Conservation (phyloP, 176 grass and related monocot genomes). For the Bothriochloa decipiens region DNA sequence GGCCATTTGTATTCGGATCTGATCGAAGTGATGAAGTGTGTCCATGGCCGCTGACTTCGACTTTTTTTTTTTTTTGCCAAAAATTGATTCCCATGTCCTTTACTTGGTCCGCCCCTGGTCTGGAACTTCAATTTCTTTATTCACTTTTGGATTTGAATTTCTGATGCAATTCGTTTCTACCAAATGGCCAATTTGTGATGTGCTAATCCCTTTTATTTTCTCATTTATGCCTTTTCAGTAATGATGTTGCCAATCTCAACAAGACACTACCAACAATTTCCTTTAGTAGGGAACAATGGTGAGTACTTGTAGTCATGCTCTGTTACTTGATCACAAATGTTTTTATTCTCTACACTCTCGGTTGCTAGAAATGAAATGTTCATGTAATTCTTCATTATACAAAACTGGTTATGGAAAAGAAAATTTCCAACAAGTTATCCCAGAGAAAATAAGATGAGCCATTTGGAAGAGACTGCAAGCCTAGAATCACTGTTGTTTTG, state of each 20-base stretch:
- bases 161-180: neutral
- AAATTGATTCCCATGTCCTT: neutral
- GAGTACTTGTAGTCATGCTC: slow-evolving; percentile 6
- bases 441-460: neutral
- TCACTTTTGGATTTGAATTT: neutral
- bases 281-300: slow-evolving; percentile 19
- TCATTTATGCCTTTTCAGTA: neutral
- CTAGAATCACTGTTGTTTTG: neutral
- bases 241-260: slow-evolving; percentile 32
- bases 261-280: slow-evolving; percentile 17
- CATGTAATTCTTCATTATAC: neutral
- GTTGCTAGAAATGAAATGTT: neutral
- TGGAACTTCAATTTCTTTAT: neutral
- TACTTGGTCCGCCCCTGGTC: neutral
- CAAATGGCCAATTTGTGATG: neutral
- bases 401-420: slow-evolving; percentile 3
- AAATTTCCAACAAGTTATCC: neutral
- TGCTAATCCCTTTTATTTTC: slow-evolving; percentile 11
- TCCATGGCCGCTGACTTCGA: neutral
- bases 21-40: neutral
- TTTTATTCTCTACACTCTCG: neutral
- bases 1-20: neutral
- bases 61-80: neutral
- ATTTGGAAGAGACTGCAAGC: neutral
- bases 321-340: neutral